Base-by-base conservation (phyloP, 768 basidiomycete genomes). In the Tylopilus sp. region DNA sequence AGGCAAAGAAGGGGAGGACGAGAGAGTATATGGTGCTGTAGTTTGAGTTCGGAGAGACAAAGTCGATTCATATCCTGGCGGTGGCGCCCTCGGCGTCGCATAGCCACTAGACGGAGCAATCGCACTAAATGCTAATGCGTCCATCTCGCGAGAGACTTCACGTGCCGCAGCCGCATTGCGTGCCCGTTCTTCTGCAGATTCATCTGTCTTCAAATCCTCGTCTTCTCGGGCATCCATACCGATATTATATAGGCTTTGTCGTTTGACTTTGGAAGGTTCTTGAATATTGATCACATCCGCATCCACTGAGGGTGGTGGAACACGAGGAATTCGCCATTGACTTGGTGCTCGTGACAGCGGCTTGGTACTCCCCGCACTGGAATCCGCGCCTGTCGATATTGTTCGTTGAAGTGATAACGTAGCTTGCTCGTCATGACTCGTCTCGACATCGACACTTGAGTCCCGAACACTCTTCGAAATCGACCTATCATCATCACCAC, bases 81-180 rank as follows among this genome's bases (percentile, higher is more conserved):
- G 58, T 23, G 57, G 50, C 3, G 53, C 53, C 33, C 39, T 51
- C 1, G 65, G 60, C 17, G 64, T 56, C 11, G 42, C 41, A 47
- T 60, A 61, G 17, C 53, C 57, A 23, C 48, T 56, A 20, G 52
- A 25, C 4, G 62, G 55, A 13, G 53, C 50, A 44, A 63, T 61
- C 1, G 74, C 63, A 48, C 57, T 68, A 54, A 74, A 77, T 50
- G 71, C 74, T 17, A 88, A 67, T 18, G 80, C 73, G 50, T 86
- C 82, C 44, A 88, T 58, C 60, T 87, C 88, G 12, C 79, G 76
- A 12, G 78, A 78, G 1, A 90, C 75, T 63, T 86, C 86, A 17
- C 81, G 76, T 5, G 85, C 85, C 23, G 83, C 86, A 17, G 86
- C 87, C 1, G 79, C 81, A 57, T 84, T 80, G 25, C 79, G 73